Evolutionary conservation across 2,329 filamentous ascomycete species (phyloP), one percentile per base, ranked within the genome.

Genomic region (Phyllosticta citriasiana): DNA sequence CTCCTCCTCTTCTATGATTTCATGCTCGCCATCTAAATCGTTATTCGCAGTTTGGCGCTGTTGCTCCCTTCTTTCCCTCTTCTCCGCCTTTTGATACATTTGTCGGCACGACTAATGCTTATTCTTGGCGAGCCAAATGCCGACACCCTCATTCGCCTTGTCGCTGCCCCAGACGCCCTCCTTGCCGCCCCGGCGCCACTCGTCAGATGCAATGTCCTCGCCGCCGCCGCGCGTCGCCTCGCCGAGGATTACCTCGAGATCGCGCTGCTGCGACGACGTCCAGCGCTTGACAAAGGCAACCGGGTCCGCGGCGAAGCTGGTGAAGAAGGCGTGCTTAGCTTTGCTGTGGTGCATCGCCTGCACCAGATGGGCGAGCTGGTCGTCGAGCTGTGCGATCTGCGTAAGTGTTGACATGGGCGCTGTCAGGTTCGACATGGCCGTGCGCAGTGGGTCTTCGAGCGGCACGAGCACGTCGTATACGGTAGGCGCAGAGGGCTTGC

Each of bases 401-500:
- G 88, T 88, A 30, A 97, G 82, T 69, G 86, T 87, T 65, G 89
- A 89, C 63, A 84, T 82, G 62, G 88, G 80, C 65, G 91, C 80
- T 14, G 84, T 78, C 52, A 83, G 74, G 67, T 53, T 26, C 26
- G 51, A 22, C 54, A 57, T 57, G 47, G 83, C 84, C 35, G 82
- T 80, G 57, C 86, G 86, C 57, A 95, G 80, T 1, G 92, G 90
- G 70, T 96, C 91, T 67, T 95, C 89, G 16, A 96, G 82, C 1
- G 86, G 82, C 54, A 99, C 89, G 67, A 87, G 86, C 55, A 99
- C 82, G 73, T 97, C 93, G 77, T 97, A 97, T 67, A 97, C 80
- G 5, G 92, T 97, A 0, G 90, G 86, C 57, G 84, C 79, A 3
- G 90, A 87, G 19, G 76, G 66, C 61, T 85, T 77, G 66, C 84